A percentile compares a stretch with the other conserved stretches of the same genome.
Evolutionary conservation across 352 stramenopile species (phyloP).

Genomic region (Phytopythium kandeliae): DNA sequence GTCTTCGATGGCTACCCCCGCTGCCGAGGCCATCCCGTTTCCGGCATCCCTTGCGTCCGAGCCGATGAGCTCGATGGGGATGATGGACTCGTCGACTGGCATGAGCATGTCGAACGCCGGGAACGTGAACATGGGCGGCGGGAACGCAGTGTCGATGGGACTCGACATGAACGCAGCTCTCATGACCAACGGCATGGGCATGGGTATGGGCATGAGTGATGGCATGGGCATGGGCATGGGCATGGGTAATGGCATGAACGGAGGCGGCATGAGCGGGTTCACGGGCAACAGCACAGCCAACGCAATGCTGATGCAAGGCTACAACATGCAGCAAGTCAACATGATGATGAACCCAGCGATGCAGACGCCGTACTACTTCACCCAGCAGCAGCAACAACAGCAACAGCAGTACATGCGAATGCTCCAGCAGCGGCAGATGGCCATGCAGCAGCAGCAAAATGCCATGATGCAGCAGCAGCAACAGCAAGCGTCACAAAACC

Average conservation of each 20-base stretch:
- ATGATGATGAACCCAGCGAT: conserved; percentile 65
- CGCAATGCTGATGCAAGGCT: conserved; percentile 61
- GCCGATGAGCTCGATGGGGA: conserved; percentile 30
- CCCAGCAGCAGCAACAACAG: conserved; percentile 72
- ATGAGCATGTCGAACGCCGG: conserved; percentile 10
- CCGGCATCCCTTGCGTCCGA: conserved; percentile 66
- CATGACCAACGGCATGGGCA: conserved; percentile 36
- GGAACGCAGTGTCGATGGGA: conserved; percentile 6
- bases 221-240: conserved; percentile 49
- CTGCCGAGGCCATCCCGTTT: conserved; percentile 66
- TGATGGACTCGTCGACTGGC: conserved; percentile 25
- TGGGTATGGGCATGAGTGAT: conserved; percentile 36
- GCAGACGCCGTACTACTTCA: conserved; percentile 59
- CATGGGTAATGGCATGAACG: conserved; percentile 35
- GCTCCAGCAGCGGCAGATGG: conserved; percentile 37
- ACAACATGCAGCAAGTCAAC: conserved; percentile 65
- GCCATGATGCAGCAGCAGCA: conserved; percentile 24
- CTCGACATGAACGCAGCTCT: conserved; percentile 25
- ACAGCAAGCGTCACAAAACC: conserved; percentile 27
- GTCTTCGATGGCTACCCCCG: conserved; percentile 23
- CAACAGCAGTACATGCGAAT: conserved; percentile 72
- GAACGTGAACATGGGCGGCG: conserved; percentile 10
- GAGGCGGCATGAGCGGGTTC: conserved; percentile 45
- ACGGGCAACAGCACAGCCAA: conserved; percentile 39
- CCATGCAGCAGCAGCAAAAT: conserved; percentile 28